Evolutionary conservation across 2,329 filamentous ascomycete genomes (phyloP).

Genomic region (Sporothrix pseudoabietina): DNA sequence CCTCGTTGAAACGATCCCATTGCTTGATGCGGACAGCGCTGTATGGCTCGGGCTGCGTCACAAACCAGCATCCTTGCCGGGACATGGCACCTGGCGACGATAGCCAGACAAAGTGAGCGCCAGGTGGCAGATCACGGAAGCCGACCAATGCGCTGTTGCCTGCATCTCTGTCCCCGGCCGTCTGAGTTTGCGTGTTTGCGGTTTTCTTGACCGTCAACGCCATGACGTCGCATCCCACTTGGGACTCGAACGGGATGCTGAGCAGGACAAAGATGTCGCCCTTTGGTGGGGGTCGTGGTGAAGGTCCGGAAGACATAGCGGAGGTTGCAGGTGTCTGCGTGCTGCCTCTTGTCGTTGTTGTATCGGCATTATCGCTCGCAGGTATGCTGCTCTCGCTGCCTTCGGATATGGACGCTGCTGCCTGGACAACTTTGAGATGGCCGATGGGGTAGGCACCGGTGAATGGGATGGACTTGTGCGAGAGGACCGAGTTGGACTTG

Average conservation of each 20-base stretch:
- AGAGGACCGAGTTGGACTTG: constrained; percentile 43
- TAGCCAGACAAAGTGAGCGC: constrained; percentile 63
- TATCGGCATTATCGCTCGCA: constrained; percentile 29
- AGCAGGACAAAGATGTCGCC: constrained; percentile 58
- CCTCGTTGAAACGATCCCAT: constrained; percentile 61
- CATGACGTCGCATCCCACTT: constrained; percentile 56
- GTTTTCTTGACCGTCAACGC: constrained; percentile 47
- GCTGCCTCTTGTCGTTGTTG: constrained; percentile 27
- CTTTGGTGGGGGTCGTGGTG: constrained; percentile 32
- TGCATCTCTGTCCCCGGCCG: background rate
- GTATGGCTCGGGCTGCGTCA: constrained; percentile 40
- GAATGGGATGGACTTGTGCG: constrained; percentile 45
- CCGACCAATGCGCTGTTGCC: constrained; percentile 49
- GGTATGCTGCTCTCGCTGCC: background rate
- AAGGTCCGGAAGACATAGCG: too few species aligned
- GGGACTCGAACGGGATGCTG: constrained; percentile 52
- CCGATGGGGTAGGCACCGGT: constrained; percentile 49
- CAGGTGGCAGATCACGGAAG: constrained; percentile 57
- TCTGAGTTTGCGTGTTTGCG: constrained; percentile 35
- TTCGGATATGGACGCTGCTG: constrained; percentile 3
- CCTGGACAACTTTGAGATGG: constrained; percentile 32
- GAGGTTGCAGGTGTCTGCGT: background rate
- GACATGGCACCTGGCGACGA: constrained; percentile 53
- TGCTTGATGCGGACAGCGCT: constrained; percentile 51
- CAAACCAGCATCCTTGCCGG: constrained; percentile 62